These are phyloP conservation scores for Falciphora oryzae DNA, from an alignment of 2,329 filamentous ascomycete species.

Conservation along the genomic window DNA sequence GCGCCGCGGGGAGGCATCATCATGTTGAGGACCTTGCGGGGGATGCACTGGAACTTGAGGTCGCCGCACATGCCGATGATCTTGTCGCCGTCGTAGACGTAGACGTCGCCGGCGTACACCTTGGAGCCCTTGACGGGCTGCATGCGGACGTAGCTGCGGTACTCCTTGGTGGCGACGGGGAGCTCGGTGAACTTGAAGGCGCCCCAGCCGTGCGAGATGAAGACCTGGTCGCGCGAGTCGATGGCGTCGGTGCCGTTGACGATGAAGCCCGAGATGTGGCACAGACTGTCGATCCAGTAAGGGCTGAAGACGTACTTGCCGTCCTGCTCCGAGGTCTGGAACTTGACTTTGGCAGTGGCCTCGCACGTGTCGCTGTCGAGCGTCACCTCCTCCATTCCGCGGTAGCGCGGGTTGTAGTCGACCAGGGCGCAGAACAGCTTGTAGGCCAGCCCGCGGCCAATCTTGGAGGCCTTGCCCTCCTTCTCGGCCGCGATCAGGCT, in stretches of 20 bases:
- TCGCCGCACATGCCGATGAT: conserved; percentile 45
- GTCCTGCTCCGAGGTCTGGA: conserved; percentile 41
- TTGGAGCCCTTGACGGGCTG: conserved; percentile 45
- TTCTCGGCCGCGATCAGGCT: conserved; percentile 54
- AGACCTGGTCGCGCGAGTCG: conserved; percentile 48
- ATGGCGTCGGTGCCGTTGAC: conserved; percentile 53
- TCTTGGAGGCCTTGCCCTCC: conserved; percentile 62
- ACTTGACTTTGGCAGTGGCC: conserved; percentile 36
- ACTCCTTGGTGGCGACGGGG: conserved; percentile 38
- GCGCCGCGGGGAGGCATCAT: conserved; percentile 56
- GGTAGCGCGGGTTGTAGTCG: conserved; percentile 48
- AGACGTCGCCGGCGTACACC: conserved; percentile 48
- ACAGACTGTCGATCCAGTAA: conserved; percentile 54
- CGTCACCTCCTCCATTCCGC: conserved; percentile 54
- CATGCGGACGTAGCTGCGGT: conserved; percentile 54
- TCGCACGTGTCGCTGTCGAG: conserved; percentile 41
- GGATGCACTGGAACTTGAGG: conserved; percentile 62
- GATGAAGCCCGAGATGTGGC: conserved; percentile 56
- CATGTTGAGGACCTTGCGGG: conserved; percentile 59
- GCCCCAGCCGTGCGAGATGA: conserved; percentile 56
- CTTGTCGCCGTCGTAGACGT: conserved; percentile 46
- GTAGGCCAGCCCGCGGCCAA: conserved; percentile 71
- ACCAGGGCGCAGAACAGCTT: conserved; percentile 58
- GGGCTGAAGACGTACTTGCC: conserved; percentile 51
- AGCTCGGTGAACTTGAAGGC: conserved; percentile 45